A percentile compares a stretch with the other conserved stretches of the same genome.
These are phyloP conservation scores for Comarum palustre DNA, from an alignment of 306 rosid genomes.

Conservation along the genomic window DNA sequence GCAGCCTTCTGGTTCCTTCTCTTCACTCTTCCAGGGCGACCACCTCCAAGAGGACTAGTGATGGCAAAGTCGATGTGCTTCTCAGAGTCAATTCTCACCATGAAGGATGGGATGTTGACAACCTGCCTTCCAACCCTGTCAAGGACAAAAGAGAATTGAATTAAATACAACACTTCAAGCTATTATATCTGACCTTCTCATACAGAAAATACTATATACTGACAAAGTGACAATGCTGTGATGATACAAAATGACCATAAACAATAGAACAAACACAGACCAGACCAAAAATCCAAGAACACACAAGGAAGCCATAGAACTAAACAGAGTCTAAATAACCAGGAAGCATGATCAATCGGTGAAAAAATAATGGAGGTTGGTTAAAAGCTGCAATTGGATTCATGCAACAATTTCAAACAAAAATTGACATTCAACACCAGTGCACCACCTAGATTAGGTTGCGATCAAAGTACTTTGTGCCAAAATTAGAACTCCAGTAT, in stretches of 20 bases:
- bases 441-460: background rate
- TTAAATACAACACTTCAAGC: background rate
- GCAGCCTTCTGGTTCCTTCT: constrained; percentile 43
- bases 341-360: background rate
- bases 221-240: background rate
- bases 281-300: background rate
- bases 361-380: background rate
- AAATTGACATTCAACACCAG: background rate
- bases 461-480: background rate
- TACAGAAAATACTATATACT: background rate
- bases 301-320: background rate
- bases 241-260: background rate
- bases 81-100: constrained; percentile 31
- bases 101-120: constrained; percentile 32
- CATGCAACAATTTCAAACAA: background rate
- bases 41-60: constrained; percentile 33
- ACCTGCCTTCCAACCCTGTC: constrained; percentile 34
- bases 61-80: constrained; percentile 34
- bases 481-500: background rate
- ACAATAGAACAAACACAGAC: background rate
- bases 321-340: background rate
- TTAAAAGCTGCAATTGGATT: background rate
- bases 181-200: background rate
- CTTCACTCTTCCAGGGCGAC: constrained; percentile 42
- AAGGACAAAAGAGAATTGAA: background rate